Evolutionary conservation across 164 flowering plant genomes (phyloP).

Genomic region (Annona squamosa): DNA sequence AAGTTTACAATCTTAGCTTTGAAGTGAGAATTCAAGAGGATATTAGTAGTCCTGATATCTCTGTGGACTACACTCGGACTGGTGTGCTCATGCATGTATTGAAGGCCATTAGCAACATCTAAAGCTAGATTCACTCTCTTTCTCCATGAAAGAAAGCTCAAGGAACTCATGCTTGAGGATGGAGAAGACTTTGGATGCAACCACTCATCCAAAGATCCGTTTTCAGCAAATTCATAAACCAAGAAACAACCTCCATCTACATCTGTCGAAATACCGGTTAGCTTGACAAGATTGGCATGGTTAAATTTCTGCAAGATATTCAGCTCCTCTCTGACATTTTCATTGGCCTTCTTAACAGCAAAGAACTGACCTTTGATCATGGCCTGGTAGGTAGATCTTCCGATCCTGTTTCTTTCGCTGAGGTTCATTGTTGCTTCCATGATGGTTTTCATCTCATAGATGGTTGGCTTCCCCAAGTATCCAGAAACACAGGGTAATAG

Average conservation of each 20-base stretch:
- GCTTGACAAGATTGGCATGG: constrained; percentile 56
- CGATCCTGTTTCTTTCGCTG: constrained; percentile 34
- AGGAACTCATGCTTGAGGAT: constrained; percentile 25
- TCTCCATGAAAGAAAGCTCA: constrained; percentile 22
- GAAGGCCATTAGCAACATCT: constrained; percentile 51
- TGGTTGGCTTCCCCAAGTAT: constrained; percentile 42
- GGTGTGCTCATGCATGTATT: constrained; percentile 35
- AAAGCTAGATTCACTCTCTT: constrained; percentile 27
- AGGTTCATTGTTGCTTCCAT: constrained; percentile 57
- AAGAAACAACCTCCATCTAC: constrained; percentile 34
- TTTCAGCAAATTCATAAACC: constrained; percentile 60
- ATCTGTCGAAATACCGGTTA: constrained; percentile 43
- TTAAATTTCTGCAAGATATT: constrained; percentile 57
- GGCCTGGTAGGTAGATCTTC: constrained; percentile 51
- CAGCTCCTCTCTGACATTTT: constrained; percentile 46
- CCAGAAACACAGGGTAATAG: constrained; percentile 53
- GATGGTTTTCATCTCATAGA: constrained; percentile 37
- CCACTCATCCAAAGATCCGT: constrained; percentile 60
- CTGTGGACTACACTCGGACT: constrained; percentile 30
- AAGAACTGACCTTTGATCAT: constrained; percentile 32
- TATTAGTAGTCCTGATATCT: constrained; percentile 28
- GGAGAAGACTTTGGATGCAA: constrained; percentile 26
- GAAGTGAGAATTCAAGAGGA: constrained; percentile 27
- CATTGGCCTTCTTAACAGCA: constrained; percentile 46
- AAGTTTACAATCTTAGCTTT: constrained; percentile 66